Percentiles rank a stretch among this genome's conserved stretches.
phyloP scores from a whole-genome alignment of 768 basidiomycete species.

The Termitomyces sp. region DNA sequence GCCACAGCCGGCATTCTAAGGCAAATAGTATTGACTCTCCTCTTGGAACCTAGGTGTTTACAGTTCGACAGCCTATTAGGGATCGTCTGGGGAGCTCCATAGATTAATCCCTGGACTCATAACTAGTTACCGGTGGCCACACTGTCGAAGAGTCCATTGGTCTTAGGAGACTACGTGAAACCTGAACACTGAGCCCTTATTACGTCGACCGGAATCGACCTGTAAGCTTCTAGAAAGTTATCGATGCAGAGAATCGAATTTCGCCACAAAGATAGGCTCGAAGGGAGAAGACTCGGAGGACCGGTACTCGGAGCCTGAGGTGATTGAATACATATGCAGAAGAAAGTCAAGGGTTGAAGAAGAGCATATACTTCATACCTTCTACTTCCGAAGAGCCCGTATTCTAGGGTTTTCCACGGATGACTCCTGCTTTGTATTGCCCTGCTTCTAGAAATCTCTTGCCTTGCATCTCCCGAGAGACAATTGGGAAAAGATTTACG shows the following conservation, averaged over 20 bases:
- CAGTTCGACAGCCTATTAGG: neutral
- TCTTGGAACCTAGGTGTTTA: neutral
- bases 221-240: neutral
- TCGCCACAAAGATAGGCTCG: neutral
- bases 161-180: no score
- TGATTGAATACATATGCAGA: no score
- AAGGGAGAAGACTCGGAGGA: no score
- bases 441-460: no score
- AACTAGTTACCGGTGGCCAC: neutral
- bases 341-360: no score
- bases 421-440: no score
- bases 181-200: neutral
- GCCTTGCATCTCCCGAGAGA: no score
- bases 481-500: no score
- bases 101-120: neutral
- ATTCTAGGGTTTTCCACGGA: no score
- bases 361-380: no score
- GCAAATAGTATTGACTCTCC: neutral
- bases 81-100: neutral
- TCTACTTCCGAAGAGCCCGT: no score
- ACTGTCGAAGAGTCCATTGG: neutral
- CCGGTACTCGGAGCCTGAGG: no score
- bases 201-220: neutral
- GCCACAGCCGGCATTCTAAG: neutral
- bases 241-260: neutral